Conservation (phyloP, 306 rosid genomes). For the Vigna unguiculata region DNA sequence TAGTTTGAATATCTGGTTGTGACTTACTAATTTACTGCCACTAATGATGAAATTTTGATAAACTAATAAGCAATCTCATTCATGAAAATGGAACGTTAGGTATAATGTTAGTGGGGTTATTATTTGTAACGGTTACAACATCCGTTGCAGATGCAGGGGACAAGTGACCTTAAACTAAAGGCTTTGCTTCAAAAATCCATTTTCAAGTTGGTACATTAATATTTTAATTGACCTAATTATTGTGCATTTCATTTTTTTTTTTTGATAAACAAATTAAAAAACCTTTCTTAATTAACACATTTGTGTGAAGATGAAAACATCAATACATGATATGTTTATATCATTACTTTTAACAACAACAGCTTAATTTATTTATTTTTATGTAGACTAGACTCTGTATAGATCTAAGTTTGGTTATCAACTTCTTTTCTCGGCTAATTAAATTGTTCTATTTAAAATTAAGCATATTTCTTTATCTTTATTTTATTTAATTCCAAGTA, state of each 20-base stretch:
- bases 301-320: neutral
- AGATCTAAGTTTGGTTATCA: neutral
- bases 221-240: neutral
- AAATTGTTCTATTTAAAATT: neutral
- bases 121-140: constrained; percentile 17
- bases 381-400: neutral
- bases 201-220: neutral
- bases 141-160: constrained; percentile 32
- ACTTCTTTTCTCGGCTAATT: neutral
- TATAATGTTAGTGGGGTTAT: constrained; percentile 13
- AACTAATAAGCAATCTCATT: constrained; percentile 5
- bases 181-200: constrained; percentile 27
- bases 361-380: neutral
- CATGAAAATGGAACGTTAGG: constrained; percentile 39
- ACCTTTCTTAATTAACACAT: neutral
- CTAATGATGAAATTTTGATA: constrained; percentile 27
- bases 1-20: neutral
- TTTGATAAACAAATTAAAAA: constrained; percentile 4
- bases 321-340: neutral
- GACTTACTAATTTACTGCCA: constrained; percentile 12
- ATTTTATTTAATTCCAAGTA: neutral
- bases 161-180: constrained; percentile 6
- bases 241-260: neutral
- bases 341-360: neutral
- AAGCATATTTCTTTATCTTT: too few species aligned